Conservation (phyloP, 768 basidiomycete genomes). For the Lactarius tabidus region DNA sequence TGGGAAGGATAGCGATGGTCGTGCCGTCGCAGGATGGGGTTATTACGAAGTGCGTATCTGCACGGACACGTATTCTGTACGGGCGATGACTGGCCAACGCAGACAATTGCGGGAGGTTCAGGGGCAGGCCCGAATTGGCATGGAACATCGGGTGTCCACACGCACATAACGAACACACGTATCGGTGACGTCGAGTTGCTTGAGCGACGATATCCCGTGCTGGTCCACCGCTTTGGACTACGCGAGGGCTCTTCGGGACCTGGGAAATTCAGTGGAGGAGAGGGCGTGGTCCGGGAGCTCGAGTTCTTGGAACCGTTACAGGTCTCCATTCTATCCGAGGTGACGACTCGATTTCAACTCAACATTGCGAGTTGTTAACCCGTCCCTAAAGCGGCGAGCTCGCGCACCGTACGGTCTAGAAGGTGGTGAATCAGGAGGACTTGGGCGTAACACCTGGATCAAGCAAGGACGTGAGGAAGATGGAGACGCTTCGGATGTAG, state of each 20-base stretch:
- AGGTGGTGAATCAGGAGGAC: constrained; percentile 66
- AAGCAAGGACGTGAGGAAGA: constrained; percentile 63
- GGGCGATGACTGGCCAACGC: constrained; percentile 10
- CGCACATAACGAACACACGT: constrained; percentile 89
- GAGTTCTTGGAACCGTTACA: constrained; percentile 80
- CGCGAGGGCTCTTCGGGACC: constrained; percentile 64
- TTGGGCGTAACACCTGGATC: constrained; percentile 88
- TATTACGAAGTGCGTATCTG: constrained; percentile 65
- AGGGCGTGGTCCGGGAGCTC: constrained; percentile 79
- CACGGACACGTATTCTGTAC: background rate
- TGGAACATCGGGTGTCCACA: constrained; percentile 91
- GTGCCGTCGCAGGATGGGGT: constrained; percentile 77
- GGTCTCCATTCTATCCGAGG: constrained; percentile 87
- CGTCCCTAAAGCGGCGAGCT: constrained; percentile 59
- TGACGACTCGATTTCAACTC: constrained; percentile 29
- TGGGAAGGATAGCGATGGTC: constrained; percentile 80
- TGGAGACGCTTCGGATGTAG: constrained; percentile 46
- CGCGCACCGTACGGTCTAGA: constrained; percentile 83
- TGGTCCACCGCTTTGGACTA: constrained; percentile 79
- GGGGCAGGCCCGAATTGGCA: constrained; percentile 89
- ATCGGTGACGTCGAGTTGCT: constrained; percentile 93
- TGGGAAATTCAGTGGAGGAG: constrained; percentile 75
- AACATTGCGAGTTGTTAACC: constrained; percentile 1
- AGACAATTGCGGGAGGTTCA: constrained; percentile 94
- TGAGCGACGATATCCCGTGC: constrained; percentile 89